Evolutionary conservation across 805 yeast species (phyloP).

Genomic region (Hermanozyma aechmeae): DNA sequence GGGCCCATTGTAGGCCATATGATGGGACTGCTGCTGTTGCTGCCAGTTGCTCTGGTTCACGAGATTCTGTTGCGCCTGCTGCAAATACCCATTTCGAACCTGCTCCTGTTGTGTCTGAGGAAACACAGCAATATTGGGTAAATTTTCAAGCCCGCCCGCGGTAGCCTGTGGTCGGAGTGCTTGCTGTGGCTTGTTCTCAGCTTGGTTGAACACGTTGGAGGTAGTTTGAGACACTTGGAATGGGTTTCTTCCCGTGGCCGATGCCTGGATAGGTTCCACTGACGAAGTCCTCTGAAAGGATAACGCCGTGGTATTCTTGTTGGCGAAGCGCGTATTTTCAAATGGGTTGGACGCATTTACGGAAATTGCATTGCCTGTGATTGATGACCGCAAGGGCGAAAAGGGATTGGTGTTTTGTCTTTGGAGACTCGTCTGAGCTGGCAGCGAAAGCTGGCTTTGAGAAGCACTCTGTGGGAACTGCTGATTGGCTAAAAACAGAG

Average conservation of each 20-base stretch:
- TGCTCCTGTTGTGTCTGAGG: constrained; percentile 48
- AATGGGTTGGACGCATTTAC: constrained; percentile 52
- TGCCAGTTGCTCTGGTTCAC: too few relatives aligned
- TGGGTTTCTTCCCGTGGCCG: constrained; percentile 53
- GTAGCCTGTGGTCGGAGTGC: constrained; percentile 44
- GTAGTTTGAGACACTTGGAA: constrained; percentile 38
- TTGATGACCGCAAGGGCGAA: constrained; percentile 19
- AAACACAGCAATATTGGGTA: constrained; percentile 61
- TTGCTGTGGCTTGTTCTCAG: constrained; percentile 12
- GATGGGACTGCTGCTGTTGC: too few relatives aligned
- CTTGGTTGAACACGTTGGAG: constrained; percentile 19
- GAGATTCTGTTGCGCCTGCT: too few relatives aligned
- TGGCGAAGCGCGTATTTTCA: constrained; percentile 28
- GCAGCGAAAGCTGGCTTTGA: too few relatives aligned
- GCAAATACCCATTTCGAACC: constrained; percentile 11
- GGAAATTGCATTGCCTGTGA: constrained; percentile 31
- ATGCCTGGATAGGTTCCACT: constrained; percentile 14
- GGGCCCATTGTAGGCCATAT: too few relatives aligned
- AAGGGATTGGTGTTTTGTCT: constrained; percentile 6
- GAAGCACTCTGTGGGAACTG: too few relatives aligned
- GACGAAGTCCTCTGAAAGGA: constrained; percentile 5
- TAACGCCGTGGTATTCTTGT: constrained; percentile 9
- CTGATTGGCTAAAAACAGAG: too few relatives aligned
- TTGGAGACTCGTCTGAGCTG: not conserved
- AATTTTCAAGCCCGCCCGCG: constrained; percentile 63